These are phyloP conservation scores for Podospora pseudoanserina DNA, from an alignment of 495 filamentous ascomycete genomes.

Conservation along the genomic window DNA sequence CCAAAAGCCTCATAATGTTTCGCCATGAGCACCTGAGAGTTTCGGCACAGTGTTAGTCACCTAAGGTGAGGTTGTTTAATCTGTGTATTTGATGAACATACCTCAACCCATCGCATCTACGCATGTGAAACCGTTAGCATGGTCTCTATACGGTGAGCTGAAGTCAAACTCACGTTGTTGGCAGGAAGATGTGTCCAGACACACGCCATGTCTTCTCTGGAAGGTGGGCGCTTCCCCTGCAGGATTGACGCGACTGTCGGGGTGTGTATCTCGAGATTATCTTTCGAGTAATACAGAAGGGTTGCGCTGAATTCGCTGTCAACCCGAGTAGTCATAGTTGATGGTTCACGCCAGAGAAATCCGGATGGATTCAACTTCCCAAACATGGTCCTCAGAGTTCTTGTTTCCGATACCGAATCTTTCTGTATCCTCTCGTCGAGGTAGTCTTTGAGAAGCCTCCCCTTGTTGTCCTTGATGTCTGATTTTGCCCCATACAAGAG, in stretches of 20 bases:
- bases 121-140: not conserved
- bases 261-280: not conserved
- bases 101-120: not conserved
- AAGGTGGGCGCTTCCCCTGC: not conserved
- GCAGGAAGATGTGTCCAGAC: not conserved
- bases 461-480: not conserved
- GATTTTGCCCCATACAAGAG: not conserved
- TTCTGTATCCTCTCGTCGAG: not conserved
- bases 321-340: not conserved
- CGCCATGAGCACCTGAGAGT: not conserved
- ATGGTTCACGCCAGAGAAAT: not conserved
- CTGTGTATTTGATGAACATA: not conserved
- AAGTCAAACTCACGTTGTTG: not conserved
- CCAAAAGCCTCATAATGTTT: not conserved
- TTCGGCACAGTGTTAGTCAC: not conserved
- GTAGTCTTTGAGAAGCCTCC: not conserved
- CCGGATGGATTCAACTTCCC: not conserved
- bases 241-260: not conserved
- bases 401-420: not conserved
- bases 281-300: not conserved
- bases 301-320: not conserved
- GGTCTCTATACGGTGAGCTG: not conserved
- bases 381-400: not conserved
- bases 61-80: not conserved
- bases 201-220: not conserved